Conservation (phyloP, 768 basidiomycete genomes). For the Tulasnella sp. region DNA sequence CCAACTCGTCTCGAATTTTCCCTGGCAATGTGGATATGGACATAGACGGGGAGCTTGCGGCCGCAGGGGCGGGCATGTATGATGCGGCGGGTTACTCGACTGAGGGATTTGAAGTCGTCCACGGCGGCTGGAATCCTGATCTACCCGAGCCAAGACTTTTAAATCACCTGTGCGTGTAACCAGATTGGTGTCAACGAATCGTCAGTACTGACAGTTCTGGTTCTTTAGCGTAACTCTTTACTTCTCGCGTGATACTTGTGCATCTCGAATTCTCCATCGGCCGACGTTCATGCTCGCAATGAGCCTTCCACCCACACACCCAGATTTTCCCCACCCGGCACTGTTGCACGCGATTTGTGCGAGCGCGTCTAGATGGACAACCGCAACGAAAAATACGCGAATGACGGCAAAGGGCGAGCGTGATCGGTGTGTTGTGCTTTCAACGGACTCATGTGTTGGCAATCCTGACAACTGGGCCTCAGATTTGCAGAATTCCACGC, state of each 20-base stretch:
- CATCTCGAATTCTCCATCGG: constrained; percentile 80
- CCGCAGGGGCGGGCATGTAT: background rate
- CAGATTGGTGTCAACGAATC: background rate
- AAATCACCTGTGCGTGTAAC: constrained; percentile 69
- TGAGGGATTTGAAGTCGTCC: constrained; percentile 55
- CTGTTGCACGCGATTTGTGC: constrained; percentile 82
- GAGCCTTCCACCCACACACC: constrained; percentile 76
- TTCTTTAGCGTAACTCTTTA: constrained; percentile 74
- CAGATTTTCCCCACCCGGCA: constrained; percentile 85
- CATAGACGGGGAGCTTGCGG: constrained; percentile 15
- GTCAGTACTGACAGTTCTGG: background rate
- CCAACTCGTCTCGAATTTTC: constrained; percentile 10
- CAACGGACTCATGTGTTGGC: background rate
- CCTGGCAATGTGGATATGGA: constrained; percentile 32
- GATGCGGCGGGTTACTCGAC: background rate
- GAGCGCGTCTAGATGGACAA: constrained; percentile 38
- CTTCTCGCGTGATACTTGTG: constrained; percentile 86
- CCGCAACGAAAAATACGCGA: constrained; percentile 7
- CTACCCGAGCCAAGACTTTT: constrained; percentile 74
- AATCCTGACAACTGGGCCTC: constrained; percentile 56
- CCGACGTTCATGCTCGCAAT: constrained; percentile 79
- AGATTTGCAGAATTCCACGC: constrained; percentile 87
- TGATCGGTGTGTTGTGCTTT: constrained; percentile 40
- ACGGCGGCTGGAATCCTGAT: constrained; percentile 84
- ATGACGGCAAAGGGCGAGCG: constrained; percentile 22